Evolutionary conservation across 2,329 filamentous ascomycete species (phyloP), one percentile per base, ranked within the genome.

Genomic region (Colletotrichum australisinense): DNA sequence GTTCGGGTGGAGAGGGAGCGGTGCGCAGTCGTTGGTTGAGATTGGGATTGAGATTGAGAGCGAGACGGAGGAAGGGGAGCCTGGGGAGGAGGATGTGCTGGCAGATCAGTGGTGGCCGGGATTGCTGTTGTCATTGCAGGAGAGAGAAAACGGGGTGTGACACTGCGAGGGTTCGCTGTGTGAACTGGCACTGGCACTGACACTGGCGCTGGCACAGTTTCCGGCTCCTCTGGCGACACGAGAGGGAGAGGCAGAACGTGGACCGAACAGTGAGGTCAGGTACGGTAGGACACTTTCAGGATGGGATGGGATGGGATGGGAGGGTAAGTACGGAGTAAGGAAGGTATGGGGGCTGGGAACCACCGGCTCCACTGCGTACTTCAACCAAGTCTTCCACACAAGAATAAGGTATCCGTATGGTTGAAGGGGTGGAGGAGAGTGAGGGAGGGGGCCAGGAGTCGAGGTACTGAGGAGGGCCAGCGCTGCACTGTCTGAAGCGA

Each of bases 1-100:
- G 82, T 81, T 69, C 82, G 82, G 53, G 82, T 80, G 35, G 83
- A 84, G 42, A 83, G 82, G 57, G 81, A 78, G 74, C 83, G 78
- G 58, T 80, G 78, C 49, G 81, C 79, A 69, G 78, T 79, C 76
- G 75, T 75, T 64, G 71, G 78, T 76, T 74, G 80, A 74, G 67
- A 79, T 69, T 74, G 80, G 74, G 67, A 79, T 69, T 55, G 46
- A 26, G 62, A 24, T 9, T 64, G 62, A 75, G 79, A 78, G 38
- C 24, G 52, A 65, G 63, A 35, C 22, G 32, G 53, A 42, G 38
- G 32, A 42, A 35, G 63, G 35, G 52, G 67, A 42, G 38, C 38
- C 38, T 42, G 38, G 38, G 38, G 6, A 42, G 38, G 38, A 69
- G 79, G 74, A 63, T 80, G 76, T 63, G 64, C 64, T 74, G 78